Evolutionary conservation across 2,329 filamentous ascomycete species (phyloP), one percentile per base, ranked within the genome.

Genomic region (Davidsoniella eucalypti): DNA sequence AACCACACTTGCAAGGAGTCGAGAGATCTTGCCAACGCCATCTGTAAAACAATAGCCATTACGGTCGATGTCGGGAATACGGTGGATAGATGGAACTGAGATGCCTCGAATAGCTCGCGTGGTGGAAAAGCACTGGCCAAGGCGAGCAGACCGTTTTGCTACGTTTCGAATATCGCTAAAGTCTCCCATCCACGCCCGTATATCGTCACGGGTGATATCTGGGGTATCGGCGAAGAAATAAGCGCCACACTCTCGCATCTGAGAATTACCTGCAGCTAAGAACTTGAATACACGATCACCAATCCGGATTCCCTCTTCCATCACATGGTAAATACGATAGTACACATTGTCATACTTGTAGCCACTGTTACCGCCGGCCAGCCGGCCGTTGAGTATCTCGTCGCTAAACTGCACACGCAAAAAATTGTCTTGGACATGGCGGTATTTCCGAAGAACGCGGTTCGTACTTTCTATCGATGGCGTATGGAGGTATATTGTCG

Each of bases 101-200:
- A 80, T 76, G 14, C 78, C 73, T 25, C 69, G 71, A 40, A 94
- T 79, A 9, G 83, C 79, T 53, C 84, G 70, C 0, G 92, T 98
- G 0, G 90, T 95, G 0, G 92, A 95, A 61, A 98, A 95, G 61
- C 88, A 95, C 64, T 96, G 92, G 0, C 92, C 92, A 16, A 96
- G 69, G 25, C 92, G 77, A 25, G 92, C 87, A 44, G 87, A 84
- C 61, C 88, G 85, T 59, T 94, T 95, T 26, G 90, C 88, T n/a
- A 94, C 75, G 23, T 83, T 75, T 50, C 73, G 77, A 62, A 95
- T 95, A 55, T 87, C 76, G 12, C 70, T 71, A 58, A 98, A 94
- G 12, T 82, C 68, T 0, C 92, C 92, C 82, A 96, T 94, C 77
- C 84, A 88, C 29, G 70, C 63, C 4, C 90, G 82, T 52, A 98